These are phyloP conservation scores for Fusarium subtropicale DNA, from an alignment of 2,329 filamentous ascomycete species.

Conservation along the genomic window DNA sequence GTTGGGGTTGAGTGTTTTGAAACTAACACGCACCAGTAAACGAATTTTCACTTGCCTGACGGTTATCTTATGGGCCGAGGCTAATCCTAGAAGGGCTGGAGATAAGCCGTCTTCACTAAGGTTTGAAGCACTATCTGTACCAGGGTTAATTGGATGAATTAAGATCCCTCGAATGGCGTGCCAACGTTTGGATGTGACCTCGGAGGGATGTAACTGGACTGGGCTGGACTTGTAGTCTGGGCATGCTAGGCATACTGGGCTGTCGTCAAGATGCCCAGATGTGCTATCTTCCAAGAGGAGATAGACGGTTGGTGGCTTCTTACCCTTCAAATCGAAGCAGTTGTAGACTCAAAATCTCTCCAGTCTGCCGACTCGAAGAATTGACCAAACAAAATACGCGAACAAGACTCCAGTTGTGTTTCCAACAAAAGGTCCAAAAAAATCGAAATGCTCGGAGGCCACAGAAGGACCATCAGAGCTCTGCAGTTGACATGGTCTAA, in stretches of 20 bases:
- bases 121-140: conserved; percentile 33
- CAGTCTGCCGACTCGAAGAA: not conserved
- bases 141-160: conserved; percentile 32
- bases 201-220: not conserved
- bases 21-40: conserved; percentile 10
- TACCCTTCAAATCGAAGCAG: not conserved
- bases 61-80: conserved; percentile 38
- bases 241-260: not conserved
- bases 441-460: conserved; percentile 20
- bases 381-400: conserved; percentile 7
- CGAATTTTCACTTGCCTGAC: conserved; percentile 22
- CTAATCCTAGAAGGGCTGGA: conserved; percentile 45
- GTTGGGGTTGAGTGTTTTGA: conserved; percentile 7
- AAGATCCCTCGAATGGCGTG: conserved; percentile 34
- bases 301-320: not conserved
- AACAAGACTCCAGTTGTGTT: conserved; percentile 7
- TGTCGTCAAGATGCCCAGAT: not conserved
- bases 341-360: not conserved
- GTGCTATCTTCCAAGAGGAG: not conserved
- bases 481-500: conserved; percentile 25
- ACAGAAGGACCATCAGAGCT: conserved; percentile 26
- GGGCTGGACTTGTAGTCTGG: not conserved
- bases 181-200: conserved; percentile 30
- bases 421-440: conserved; percentile 46
- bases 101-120: conserved; percentile 41